A percentile compares a stretch with the other conserved stretches of the same genome.
Conservation (phyloP, 108 stramenopile genomes). For the Cylindrotheca closterium region DNA sequence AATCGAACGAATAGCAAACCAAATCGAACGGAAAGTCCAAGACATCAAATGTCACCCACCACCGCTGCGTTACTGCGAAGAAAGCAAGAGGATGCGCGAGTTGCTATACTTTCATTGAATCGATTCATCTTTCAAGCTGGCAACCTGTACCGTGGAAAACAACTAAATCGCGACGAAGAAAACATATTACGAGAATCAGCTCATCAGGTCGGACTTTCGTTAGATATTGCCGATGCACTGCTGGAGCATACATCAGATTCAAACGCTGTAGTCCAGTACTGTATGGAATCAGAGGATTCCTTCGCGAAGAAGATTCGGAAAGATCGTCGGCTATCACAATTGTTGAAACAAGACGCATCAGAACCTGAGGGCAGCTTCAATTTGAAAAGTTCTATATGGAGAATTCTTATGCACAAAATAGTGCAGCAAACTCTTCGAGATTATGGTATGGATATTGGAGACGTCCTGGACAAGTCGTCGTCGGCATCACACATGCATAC, state of each 20-base stretch:
- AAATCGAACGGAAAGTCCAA: neutral
- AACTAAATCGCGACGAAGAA: constrained; percentile 14
- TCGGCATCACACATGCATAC: constrained; percentile 22
- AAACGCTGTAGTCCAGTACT: constrained; percentile 32
- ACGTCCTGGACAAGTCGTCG: constrained; percentile 27
- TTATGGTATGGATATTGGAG: constrained; percentile 24
- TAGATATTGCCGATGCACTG: constrained; percentile 29
- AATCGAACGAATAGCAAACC: neutral
- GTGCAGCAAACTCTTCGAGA: constrained; percentile 33
- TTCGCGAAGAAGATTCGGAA: constrained; percentile 32
- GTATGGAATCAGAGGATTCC: constrained; percentile 29
- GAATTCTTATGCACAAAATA: constrained; percentile 37
- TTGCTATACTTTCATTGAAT: constrained; percentile 27
- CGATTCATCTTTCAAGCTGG: constrained; percentile 40
- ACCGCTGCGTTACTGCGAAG: neutral
- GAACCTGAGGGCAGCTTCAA: constrained; percentile 10
- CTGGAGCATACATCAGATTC: constrained; percentile 30
- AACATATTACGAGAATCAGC: constrained; percentile 26
- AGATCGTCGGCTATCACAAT: constrained; percentile 19
- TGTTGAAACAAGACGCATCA: constrained; percentile 3
- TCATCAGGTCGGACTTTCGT: constrained; percentile 26
- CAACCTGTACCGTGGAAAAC: constrained; percentile 26
- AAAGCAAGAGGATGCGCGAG: constrained; percentile 11
- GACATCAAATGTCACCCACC: neutral
- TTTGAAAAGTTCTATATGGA: constrained; percentile 29